phyloP scores from a whole-genome alignment of 139 green algal genomes.

The Tetradesmus lagerheimii region DNA sequence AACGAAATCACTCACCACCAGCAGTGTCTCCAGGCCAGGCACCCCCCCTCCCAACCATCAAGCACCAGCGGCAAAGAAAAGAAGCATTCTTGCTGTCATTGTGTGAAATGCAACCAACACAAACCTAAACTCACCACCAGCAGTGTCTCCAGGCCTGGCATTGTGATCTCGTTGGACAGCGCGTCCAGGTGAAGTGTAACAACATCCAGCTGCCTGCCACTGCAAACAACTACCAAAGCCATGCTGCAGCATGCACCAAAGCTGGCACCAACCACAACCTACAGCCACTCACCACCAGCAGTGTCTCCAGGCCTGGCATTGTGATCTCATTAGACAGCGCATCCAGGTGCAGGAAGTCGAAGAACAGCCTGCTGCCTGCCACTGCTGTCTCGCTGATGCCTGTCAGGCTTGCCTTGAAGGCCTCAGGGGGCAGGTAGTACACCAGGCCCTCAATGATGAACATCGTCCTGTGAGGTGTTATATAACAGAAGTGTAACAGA shows the following conservation, averaged over 20 bases:
- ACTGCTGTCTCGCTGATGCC: constrained; percentile 53
- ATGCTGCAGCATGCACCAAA: not conserved
- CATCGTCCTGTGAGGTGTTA: constrained; percentile 55
- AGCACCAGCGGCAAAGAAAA: too few relatives aligned
- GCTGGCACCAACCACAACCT: not conserved
- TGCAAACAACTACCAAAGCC: constrained; percentile 1
- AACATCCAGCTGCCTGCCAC: constrained; percentile 56
- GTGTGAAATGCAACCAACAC: not conserved
- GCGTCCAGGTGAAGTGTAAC: constrained; percentile 72
- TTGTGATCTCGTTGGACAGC: constrained; percentile 15
- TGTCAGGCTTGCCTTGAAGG: constrained; percentile 57
- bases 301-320: constrained; percentile 40
- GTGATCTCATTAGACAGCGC: constrained; percentile 27
- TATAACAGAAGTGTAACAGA: not conserved
- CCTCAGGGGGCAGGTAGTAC: constrained; percentile 75
- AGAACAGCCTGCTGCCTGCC: constrained; percentile 60
- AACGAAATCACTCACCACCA: constrained; percentile 16
- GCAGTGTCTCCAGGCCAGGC: constrained; percentile 43
- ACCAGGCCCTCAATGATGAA: constrained; percentile 75
- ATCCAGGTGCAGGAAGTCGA: constrained; percentile 76
- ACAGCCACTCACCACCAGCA: constrained; percentile 36
- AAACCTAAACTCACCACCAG: not conserved
- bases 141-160: constrained; percentile 42
- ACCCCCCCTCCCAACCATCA: too few relatives aligned
- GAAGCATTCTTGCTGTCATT: too few relatives aligned